Evolutionary conservation across 805 yeast species (phyloP), one percentile per base, ranked within the genome.

Genomic region (Zygosaccharomyces bailii): DNA sequence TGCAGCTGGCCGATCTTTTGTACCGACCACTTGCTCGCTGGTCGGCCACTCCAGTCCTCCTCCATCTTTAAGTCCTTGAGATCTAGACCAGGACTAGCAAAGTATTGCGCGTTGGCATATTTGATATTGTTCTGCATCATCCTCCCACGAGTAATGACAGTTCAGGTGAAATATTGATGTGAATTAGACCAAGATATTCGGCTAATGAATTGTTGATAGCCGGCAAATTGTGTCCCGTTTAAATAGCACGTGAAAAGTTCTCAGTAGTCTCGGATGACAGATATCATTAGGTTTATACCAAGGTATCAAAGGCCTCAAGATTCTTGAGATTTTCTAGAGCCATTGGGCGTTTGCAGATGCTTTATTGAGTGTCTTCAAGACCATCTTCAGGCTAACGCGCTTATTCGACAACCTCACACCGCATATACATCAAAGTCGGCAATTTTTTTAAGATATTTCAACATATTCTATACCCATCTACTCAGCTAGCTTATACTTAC

Each of bases 11-110:
- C 82, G 18, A 78, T 72, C 45, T 68, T 67, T 17, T 51, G 53
- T 9, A 69, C 60, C 0, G 79, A 72, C 83, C 83, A 78, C 1
- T 64, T 63, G 16, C 72, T 61, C 0, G 72, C 69, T 0, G 72
- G 72, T 23, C 68, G 53, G 6, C 63, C 65, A 13, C 56, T 46
- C 66, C 67, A 63, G 42, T 63, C 64, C 25, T 63, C 70, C 5
- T 46, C 57, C 3, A 57, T 41, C 10, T 54, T 48, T 6, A 65
- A 44, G 3, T 61, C 71, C 1, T 57, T 43, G 2, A 55, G n/a
- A 14, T 53, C 52, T 1, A 66, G 25, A 0, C 56, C 56, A 1
- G 56, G 48, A 10, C 50, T 53, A 2, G 51, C 55, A n/a, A 37
- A 33, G 44, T 52, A 59, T 8, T 31, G 35, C 5, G 64, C 56